Evolutionary conservation across 164 flowering plant species (phyloP).

Genomic region (Litsea cubeba): DNA sequence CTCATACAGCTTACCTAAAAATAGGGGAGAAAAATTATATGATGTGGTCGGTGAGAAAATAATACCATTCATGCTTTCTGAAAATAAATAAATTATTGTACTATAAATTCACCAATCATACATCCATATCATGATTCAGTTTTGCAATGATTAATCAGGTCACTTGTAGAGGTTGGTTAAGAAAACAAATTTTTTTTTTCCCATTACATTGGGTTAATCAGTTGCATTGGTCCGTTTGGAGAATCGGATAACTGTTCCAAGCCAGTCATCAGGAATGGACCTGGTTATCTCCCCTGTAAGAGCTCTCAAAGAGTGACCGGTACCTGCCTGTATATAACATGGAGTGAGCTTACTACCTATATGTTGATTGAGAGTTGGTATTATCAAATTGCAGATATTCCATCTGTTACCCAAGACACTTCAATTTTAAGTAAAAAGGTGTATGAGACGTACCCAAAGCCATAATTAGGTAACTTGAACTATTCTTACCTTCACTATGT

Average conservation of each 20-base stretch:
- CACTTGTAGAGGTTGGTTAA: neutral
- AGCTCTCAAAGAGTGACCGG: slow-evolving; percentile 64
- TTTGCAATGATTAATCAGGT: no score
- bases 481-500: slow-evolving; percentile 69
- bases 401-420: neutral
- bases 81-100: neutral
- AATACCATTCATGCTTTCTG: no score
- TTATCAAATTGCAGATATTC: neutral
- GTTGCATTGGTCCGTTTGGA: slow-evolving; percentile 4
- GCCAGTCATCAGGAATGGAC: slow-evolving; percentile 77
- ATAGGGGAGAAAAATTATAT: no score
- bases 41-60: neutral
- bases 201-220: neutral
- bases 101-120: neutral
- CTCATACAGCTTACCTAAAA: neutral
- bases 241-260: slow-evolving; percentile 70
- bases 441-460: no score
- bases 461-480: neutral
- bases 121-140: neutral
- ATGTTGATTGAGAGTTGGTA: neutral
- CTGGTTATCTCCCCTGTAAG: slow-evolving; percentile 56
- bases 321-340: slow-evolving; percentile 57
- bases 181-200: neutral
- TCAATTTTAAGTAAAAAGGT: neutral
- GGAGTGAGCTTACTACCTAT: neutral